Conservation (phyloP, 192 early-diverging fungal genomes). For the Coemansia sp. region DNA sequence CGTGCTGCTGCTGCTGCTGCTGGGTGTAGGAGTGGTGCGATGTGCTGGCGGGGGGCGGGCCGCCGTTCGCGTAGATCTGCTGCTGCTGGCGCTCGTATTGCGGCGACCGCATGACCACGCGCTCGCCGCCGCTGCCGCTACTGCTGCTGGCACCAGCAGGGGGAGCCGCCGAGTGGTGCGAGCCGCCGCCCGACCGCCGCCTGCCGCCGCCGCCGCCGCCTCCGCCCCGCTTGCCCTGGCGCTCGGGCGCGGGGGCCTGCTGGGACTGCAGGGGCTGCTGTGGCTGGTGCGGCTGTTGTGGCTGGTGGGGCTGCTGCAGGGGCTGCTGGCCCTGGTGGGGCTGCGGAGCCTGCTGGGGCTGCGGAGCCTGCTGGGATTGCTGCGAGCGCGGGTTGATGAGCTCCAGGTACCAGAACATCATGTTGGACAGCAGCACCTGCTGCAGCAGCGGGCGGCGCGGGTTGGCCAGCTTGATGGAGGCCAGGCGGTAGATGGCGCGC, state of each 20-base stretch:
- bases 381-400: slow-evolving; percentile 56
- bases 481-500: slow-evolving; percentile 69
- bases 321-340: slow-evolving; percentile 5
- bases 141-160: too few species aligned
- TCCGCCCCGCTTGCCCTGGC: slow-evolving; percentile 15
- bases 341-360: slow-evolving; percentile 13
- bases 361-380: slow-evolving; percentile 31
- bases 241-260: background rate
- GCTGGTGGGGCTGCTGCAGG: slow-evolving; percentile 4
- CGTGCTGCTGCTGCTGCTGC: background rate
- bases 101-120: slow-evolving; percentile 44
- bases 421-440: slow-evolving; percentile 72
- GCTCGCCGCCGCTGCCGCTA: slow-evolving; percentile 18
- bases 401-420: slow-evolving; percentile 80
- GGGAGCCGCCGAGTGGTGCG: too few species aligned
- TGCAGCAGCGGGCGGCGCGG: slow-evolving; percentile 67
- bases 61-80: slow-evolving; percentile 41
- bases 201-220: slow-evolving; percentile 14
- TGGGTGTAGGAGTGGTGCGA: too few species aligned
- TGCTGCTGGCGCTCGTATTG: slow-evolving; percentile 54
- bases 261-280: slow-evolving; percentile 15
- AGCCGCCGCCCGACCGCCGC: slow-evolving; percentile 26
- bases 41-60: background rate
- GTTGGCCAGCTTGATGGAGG: slow-evolving; percentile 71
- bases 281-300: slow-evolving; percentile 1